Conservation (phyloP, 2,329 filamentous ascomycete genomes). For the Hypoxylon sp. region DNA sequence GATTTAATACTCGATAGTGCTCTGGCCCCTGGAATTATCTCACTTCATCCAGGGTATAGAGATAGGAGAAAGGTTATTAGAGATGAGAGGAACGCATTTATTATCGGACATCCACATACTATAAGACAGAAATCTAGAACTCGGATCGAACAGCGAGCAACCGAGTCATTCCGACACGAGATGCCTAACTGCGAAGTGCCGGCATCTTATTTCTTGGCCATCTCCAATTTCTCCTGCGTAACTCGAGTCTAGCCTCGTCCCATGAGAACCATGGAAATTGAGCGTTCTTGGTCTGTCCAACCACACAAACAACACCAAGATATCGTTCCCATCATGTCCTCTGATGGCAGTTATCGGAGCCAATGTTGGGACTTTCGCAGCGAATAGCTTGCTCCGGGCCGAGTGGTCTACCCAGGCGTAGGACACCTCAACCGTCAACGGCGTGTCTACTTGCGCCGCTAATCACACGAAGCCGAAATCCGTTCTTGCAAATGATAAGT, state of each 20-base stretch:
- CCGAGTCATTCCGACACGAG: background rate
- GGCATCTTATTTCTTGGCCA: background rate
- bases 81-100: background rate
- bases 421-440: background rate
- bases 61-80: background rate
- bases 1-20: background rate
- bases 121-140: background rate
- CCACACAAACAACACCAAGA: background rate
- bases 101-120: background rate
- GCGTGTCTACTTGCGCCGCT: background rate
- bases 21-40: background rate
- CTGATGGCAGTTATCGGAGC: background rate
- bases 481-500: background rate
- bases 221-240: background rate
- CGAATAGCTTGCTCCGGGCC: background rate
- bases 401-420: background rate
- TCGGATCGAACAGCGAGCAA: background rate
- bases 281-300: background rate
- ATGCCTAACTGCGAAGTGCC: conserved; percentile 13
- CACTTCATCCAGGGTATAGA: background rate
- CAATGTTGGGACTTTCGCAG: background rate
- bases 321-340: background rate
- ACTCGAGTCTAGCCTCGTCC: conserved; percentile 11
- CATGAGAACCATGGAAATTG: background rate
- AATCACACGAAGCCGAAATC: background rate